Percentiles rank a stretch among this genome's conserved stretches.
phyloP scores from a whole-genome alignment of 2,329 filamentous ascomycete genomes.

The Colletotrichum shisoi region DNA sequence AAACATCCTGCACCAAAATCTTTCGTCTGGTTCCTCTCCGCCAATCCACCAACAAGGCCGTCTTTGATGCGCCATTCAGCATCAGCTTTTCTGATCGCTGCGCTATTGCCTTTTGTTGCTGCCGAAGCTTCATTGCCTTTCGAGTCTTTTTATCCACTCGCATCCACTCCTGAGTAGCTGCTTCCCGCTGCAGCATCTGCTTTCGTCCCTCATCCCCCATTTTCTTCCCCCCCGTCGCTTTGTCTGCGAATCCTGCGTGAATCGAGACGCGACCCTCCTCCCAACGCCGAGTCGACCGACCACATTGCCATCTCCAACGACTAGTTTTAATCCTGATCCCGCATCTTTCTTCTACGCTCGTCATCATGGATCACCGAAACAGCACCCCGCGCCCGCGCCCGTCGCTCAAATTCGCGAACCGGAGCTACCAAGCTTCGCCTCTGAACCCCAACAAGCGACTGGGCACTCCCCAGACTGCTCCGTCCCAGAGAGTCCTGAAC shows the following conservation, averaged over 20 bases:
- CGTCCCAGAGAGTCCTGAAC: conserved; percentile 49
- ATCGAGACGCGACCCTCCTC: conserved; percentile 32
- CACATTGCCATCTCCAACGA: conserved; percentile 25
- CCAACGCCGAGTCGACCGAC: conserved; percentile 25
- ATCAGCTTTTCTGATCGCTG: conserved; percentile 37
- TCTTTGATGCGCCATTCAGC: conserved; percentile 37
- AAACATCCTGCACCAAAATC: conserved; percentile 37
- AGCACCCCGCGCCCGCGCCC: conserved; percentile 53
- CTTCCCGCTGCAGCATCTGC: conserved; percentile 27
- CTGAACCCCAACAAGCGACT: conserved; percentile 48
- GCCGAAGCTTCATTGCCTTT: conserved; percentile 6
- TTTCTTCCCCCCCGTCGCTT: conserved; percentile 14
- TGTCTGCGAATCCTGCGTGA: conserved; percentile 35
- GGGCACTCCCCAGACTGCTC: conserved; percentile 51
- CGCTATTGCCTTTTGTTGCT: conserved; percentile 21
- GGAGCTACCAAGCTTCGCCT: conserved; percentile 52
- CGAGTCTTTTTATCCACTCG: conserved; percentile 1
- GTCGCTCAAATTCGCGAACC: conserved; percentile 56
- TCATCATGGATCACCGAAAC: conserved; percentile 41
- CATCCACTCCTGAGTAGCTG: conserved; percentile 9
- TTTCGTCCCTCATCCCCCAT: conserved; percentile 7
- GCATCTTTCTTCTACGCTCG: background rate
- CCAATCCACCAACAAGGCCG: conserved; percentile 26
- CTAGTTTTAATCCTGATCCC: conserved; percentile 23
- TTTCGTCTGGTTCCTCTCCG: conserved; percentile 23